Evolutionary conservation across 768 basidiomycete species (phyloP).

Genomic region (Chiua virens): DNA sequence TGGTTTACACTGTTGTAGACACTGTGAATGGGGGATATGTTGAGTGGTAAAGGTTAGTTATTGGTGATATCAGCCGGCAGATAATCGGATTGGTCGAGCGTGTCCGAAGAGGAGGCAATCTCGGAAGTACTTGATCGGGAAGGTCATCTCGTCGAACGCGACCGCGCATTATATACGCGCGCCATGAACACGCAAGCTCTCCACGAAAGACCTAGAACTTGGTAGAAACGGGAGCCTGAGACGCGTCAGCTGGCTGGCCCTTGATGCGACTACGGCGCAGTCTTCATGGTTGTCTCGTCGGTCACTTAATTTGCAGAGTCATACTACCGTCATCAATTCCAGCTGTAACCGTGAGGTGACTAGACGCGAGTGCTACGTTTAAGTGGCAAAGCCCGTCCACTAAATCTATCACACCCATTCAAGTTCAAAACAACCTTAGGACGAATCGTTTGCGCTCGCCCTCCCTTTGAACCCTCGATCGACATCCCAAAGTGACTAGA

Average conservation of each 20-base stretch:
- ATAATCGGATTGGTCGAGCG: constrained; percentile 1
- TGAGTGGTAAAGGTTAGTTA: not conserved
- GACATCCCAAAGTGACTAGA: too few relatives aligned
- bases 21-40: not conserved
- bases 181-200: constrained; percentile 17
- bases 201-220: constrained; percentile 23
- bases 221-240: constrained; percentile 10
- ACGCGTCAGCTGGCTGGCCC: constrained; percentile 24
- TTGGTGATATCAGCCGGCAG: not conserved
- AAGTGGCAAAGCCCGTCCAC: too few relatives aligned
- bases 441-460: too few relatives aligned
- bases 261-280: too few relatives aligned
- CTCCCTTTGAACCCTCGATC: too few relatives aligned
- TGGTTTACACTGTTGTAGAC: constrained; percentile 30
- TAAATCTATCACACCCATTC: too few relatives aligned
- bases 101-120: not conserved
- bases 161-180: constrained; percentile 14
- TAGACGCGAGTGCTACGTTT: too few relatives aligned
- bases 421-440: too few relatives aligned
- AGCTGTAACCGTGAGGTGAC: too few relatives aligned
- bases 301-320: too few relatives aligned
- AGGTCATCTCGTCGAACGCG: constrained; percentile 4
- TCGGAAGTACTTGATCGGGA: constrained; percentile 25
- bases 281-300: too few relatives aligned
- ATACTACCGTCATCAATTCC: too few relatives aligned